Percentiles rank a stretch among this genome's conserved stretches.
Evolutionary conservation across 2,329 filamentous ascomycete species (phyloP).

Genomic region (Laburnicola sp.): DNA sequence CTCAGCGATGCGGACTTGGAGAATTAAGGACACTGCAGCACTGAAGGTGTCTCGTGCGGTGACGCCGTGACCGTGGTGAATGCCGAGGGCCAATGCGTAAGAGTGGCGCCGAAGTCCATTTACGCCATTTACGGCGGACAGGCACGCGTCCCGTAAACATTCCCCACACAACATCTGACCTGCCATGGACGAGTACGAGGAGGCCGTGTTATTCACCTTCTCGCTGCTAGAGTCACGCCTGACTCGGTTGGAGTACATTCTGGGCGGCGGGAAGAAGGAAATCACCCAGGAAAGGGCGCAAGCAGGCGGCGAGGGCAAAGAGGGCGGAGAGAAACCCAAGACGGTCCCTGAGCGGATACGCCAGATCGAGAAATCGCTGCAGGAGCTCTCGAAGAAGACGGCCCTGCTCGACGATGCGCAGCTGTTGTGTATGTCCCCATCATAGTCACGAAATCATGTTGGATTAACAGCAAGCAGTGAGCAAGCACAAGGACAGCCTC

Average conservation of each 20-base stretch:
- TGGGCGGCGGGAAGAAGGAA: constrained; percentile 40
- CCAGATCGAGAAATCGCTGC: constrained; percentile 42
- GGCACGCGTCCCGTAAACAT: constrained; percentile 16
- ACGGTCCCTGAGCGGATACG: constrained; percentile 42
- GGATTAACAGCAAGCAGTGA: constrained; percentile 37
- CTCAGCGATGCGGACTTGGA: constrained; percentile 1
- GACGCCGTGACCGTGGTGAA: constrained; percentile 7
- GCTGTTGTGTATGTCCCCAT: constrained; percentile 37
- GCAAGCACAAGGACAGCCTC: constrained; percentile 48
- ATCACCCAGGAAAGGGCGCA: no score
- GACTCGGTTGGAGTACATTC: constrained; percentile 48
- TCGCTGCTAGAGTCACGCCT: constrained; percentile 51
- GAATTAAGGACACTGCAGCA: constrained; percentile 1
- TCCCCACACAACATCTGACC: constrained; percentile 13
- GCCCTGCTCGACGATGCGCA: constrained; percentile 46
- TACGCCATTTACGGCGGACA: background rate
- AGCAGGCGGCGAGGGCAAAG: constrained; percentile 33
- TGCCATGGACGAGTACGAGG: constrained; percentile 45
- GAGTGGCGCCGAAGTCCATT: constrained; percentile 19
- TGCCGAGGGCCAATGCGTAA: background rate
- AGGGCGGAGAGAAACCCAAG: constrained; percentile 26
- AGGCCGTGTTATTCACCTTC: constrained; percentile 48
- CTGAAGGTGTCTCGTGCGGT: constrained; percentile 10
- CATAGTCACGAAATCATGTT: background rate
- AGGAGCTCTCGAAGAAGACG: constrained; percentile 47